Evolutionary conservation across 345 rosid genomes (phyloP), one percentile per base, ranked within the genome.

Genomic region (Ceriops zippeliana): DNA sequence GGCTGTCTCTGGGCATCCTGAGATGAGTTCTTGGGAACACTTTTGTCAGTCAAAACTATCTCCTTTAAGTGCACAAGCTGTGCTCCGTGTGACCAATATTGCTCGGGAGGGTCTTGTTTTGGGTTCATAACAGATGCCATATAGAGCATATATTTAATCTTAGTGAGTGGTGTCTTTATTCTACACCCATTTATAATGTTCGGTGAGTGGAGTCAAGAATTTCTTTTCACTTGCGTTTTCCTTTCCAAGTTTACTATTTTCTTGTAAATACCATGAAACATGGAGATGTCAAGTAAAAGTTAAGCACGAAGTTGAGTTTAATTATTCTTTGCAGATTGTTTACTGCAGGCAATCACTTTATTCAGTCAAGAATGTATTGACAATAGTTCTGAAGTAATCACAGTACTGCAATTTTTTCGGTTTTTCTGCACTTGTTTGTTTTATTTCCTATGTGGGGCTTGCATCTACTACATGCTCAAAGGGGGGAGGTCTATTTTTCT

Each of bases 41-140:
- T 93, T 93, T 70, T 93, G 98, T 61, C 89, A 79, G 32, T 89
- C 96, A 54, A 90, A 93, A 59, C 90, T 93, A 70, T 83, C 97
- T 34, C 88, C 92, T 62, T 74, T 90, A 27, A 89, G 88, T 42
- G 97, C 98, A 54, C 98, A 86, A 73, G 98, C 98, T 0, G 98
- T 93, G 56, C 90, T 93, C 72, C 98, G 98, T 4, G 97, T 84
- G 79, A 93, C 97, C 69, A 87, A 79, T 77, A 75, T 73, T 59
- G 62, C 87, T 68, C 83, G 81, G 24, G 97, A 90, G 65, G 84
- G 86, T 70, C 77, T 86, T 52, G 86, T 84, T 70, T 62, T 83
- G 38, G 86, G 90, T 70, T 82, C 90, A 68, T 87, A 74, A 77
- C 83, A 64, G 64, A 42, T 65, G 69, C 31, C 32, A 3, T 24